Evolutionary conservation across 2,329 filamentous ascomycete genomes (phyloP), one percentile per base, ranked within the genome.

Genomic region (Colletotrichum brevisporum): DNA sequence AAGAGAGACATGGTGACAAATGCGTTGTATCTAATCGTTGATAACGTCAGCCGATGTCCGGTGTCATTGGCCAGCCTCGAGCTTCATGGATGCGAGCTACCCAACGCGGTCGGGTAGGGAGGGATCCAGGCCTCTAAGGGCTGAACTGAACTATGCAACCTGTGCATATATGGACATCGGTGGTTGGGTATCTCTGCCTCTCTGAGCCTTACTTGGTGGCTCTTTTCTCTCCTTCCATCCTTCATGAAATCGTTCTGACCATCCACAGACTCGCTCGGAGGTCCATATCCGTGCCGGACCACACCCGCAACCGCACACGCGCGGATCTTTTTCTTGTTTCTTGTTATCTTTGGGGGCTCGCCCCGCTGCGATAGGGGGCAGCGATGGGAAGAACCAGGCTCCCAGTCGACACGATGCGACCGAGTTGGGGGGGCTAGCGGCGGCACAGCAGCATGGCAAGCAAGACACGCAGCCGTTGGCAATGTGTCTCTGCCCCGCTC

Each of bases 31-130:
- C 36, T 18, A 47, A 41, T 52, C 41, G 16, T 48, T 56, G 54
- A 62, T 43, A 60, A 69, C 51, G 63, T 69, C 21, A 67, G 56
- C 51, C 51, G 27, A 27, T 5, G 36, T 56, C 36, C 50, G 36
- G 26, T 39, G 53, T 54, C 9, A 61, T 67, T 67, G 51, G 55
- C 21, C 9, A 12, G 31, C 24, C 27, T 24, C 15, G 41, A 10
- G 51, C 9, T 36, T 24, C 21, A 13, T n/a, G 18, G 51, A 36
- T 47, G 50, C 39, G 43, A 61, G 55, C 31, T 61, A 43, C 55
- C 50, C 18, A 43, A 61, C 18, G 26, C 12, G 50, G 31, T 36
- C 31, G 10, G 31, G 62, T 18, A 58, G 48, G 26, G 59, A 68
- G 58, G 26, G 59, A 68, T 64, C 47, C 53, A 47, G 59, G 45